Evolutionary conservation across 2,329 filamentous ascomycete genomes (phyloP).

Genomic region (Exophiala spinifera): DNA sequence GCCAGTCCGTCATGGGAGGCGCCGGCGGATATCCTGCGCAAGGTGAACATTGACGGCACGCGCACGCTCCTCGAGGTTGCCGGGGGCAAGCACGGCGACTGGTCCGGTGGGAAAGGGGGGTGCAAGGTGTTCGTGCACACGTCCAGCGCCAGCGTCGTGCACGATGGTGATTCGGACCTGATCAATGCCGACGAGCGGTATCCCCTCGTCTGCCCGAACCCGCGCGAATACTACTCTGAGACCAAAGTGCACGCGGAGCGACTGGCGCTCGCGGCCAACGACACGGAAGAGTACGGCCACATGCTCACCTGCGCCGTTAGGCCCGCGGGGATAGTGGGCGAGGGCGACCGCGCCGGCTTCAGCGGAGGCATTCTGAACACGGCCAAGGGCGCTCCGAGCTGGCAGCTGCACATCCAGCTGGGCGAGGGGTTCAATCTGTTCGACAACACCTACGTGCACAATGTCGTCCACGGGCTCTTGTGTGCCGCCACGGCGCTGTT

Average conservation of each 20-base stretch:
- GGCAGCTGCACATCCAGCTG: slow-evolving; percentile 74
- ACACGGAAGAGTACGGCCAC: slow-evolving; percentile 55
- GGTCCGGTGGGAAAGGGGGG: slow-evolving; percentile 49
- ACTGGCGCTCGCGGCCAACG: slow-evolving; percentile 68
- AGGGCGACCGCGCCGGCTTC: slow-evolving; percentile 71
- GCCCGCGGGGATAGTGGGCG: slow-evolving; percentile 85
- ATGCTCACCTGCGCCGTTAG: slow-evolving; percentile 79
- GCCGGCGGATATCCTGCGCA: slow-evolving; percentile 63
- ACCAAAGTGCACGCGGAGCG: slow-evolving; percentile 85
- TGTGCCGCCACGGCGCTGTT: slow-evolving; percentile 74
- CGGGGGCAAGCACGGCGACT: slow-evolving; percentile 62
- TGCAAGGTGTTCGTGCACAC: slow-evolving; percentile 82
- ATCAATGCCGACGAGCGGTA: slow-evolving; percentile 81
- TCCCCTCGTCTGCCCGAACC: slow-evolving; percentile 68
- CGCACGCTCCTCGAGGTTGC: slow-evolving; percentile 64
- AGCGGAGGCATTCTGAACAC: slow-evolving; percentile 72
- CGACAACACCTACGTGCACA: slow-evolving; percentile 68
- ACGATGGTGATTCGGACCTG: slow-evolving; percentile 75
- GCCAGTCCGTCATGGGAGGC: slow-evolving; percentile 64
- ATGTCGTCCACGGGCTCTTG: slow-evolving; percentile 74
- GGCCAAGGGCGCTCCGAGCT: slow-evolving; percentile 54
- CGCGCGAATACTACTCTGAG: slow-evolving; percentile 79
- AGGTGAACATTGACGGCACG: slow-evolving; percentile 88
- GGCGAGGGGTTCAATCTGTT: slow-evolving; percentile 70
- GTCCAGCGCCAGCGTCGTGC: slow-evolving; percentile 80